phyloP scores from a whole-genome alignment of 129 eudicot genomes.

The Sambucus nigra region DNA sequence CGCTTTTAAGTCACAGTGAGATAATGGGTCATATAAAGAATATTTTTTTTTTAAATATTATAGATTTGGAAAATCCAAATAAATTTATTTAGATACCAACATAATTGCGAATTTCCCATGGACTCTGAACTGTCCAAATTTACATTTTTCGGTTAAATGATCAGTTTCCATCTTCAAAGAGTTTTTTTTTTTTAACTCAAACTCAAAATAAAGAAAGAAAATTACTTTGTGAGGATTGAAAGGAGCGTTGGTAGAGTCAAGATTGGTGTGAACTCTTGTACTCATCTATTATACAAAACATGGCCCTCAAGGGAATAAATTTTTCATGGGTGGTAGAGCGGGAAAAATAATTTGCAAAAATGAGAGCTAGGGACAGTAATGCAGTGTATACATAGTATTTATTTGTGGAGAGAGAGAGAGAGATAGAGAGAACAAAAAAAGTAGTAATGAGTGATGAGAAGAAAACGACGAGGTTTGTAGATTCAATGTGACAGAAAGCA shows the following conservation, averaged over 20 bases:
- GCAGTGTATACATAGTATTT: background rate
- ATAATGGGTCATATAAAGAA: too few species aligned
- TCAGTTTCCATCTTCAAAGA: too few species aligned
- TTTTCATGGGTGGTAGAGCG: conserved; percentile 17
- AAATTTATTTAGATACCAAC: too few species aligned
- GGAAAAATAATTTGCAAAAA: background rate
- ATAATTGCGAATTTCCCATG: too few species aligned
- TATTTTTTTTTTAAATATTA: too few species aligned
- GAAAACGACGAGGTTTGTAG: too few species aligned
- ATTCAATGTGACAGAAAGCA: too few species aligned
- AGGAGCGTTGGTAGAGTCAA: conserved; percentile 21
- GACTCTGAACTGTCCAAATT: background rate
- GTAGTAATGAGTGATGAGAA: background rate
- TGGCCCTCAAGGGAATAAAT: background rate
- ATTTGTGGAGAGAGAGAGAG: too few species aligned
- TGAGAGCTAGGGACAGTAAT: background rate
- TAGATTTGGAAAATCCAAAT: conserved; percentile 1
- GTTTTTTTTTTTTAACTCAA: too few species aligned
- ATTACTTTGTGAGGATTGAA: conserved; percentile 25
- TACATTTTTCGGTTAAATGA: background rate
- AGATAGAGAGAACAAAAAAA: background rate
- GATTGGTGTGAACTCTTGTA: conserved; percentile 9
- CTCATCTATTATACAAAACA: conserved; percentile 15
- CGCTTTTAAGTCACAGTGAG: too few species aligned
- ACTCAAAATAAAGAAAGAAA: background rate